Conservation (phyloP, 805 yeast species). For the Lipomyces lipofer region DNA sequence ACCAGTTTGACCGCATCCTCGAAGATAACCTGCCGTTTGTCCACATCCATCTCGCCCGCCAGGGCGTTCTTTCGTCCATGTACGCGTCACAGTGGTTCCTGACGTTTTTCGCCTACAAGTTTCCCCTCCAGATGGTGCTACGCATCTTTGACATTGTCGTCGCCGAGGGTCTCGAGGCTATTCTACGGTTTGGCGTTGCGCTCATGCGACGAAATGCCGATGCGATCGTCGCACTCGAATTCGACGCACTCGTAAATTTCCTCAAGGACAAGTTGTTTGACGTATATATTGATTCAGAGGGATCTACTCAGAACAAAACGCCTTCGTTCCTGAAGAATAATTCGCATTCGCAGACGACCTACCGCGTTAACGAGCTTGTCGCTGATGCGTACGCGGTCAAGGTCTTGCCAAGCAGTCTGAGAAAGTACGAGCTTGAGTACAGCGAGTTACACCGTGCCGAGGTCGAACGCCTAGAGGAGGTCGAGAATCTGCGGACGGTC, state of each 20-base stretch:
- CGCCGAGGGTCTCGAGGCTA: constrained; percentile 87
- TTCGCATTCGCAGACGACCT: constrained; percentile 37
- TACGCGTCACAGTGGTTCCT: constrained; percentile 98
- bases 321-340: constrained; percentile 27
- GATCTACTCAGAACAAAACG: constrained; percentile 6
- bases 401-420: constrained; percentile 69
- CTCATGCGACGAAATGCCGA: constrained; percentile 70
- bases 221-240: constrained; percentile 58
- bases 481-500: constrained; percentile 56
- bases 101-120: constrained; percentile 91
- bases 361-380: constrained; percentile 73
- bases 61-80: constrained; percentile 91
- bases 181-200: constrained; percentile 80
- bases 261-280: constrained; percentile 79
- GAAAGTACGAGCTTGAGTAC: constrained; percentile 71
- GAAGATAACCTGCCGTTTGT: constrained; percentile 75
- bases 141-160: constrained; percentile 85
- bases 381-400: constrained; percentile 72
- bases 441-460: constrained; percentile 70
- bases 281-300: constrained; percentile 51
- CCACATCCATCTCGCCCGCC: constrained; percentile 72
- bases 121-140: constrained; percentile 84
- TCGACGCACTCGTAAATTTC: constrained; percentile 75
- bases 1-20: constrained; percentile 85
- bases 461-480: constrained; percentile 60